Percentiles rank a stretch among this genome's conserved stretches.
These are phyloP conservation scores for Chalciporus chontae DNA, from an alignment of 768 basidiomycete genomes.

Conservation along the genomic window DNA sequence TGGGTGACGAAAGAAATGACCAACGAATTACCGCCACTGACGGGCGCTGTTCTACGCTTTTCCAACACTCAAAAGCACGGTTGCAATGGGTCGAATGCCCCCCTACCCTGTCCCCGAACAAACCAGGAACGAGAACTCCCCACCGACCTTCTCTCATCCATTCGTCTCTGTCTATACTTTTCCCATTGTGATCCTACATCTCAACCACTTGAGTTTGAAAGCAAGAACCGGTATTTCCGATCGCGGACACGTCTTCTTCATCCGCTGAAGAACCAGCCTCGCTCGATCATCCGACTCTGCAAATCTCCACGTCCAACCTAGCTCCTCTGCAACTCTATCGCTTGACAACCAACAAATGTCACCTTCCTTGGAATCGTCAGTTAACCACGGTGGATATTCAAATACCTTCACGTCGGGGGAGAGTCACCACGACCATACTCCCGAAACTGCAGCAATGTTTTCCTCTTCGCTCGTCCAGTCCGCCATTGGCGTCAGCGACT, in stretches of 20 bases:
- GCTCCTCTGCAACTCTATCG: slow-evolving; percentile 21
- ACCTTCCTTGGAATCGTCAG: slow-evolving; percentile 23
- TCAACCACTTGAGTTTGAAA: slow-evolving; percentile 10
- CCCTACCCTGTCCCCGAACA: slow-evolving; percentile 1
- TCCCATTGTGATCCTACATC: not conserved
- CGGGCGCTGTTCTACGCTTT: slow-evolving; percentile 5
- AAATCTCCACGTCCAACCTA: slow-evolving; percentile 24
- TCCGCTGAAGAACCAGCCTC: slow-evolving; percentile 15
- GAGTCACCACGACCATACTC: not conserved
- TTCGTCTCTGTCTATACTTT: slow-evolving; percentile 5
- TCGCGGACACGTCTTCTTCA: slow-evolving; percentile 14
- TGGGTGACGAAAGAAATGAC: slow-evolving; percentile 27
- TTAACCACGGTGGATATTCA: slow-evolving; percentile 15
- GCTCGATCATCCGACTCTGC: slow-evolving; percentile 25
- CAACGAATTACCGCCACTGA: slow-evolving; percentile 21
- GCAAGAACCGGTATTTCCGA: slow-evolving; percentile 16
- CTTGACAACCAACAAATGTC: slow-evolving; percentile 34
- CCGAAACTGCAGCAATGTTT: slow-evolving; percentile 15
- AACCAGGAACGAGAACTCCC: slow-evolving; percentile 14
- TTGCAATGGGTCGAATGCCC: not conserved
- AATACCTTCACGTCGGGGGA: slow-evolving; percentile 20
- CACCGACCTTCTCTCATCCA: slow-evolving; percentile 13
- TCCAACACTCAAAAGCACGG: slow-evolving; percentile 23
- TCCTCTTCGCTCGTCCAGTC: slow-evolving; percentile 4
- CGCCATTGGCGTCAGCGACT: not conserved